Conservation (phyloP, 108 stramenopile genomes). For the Stephanodiscus triporus region DNA sequence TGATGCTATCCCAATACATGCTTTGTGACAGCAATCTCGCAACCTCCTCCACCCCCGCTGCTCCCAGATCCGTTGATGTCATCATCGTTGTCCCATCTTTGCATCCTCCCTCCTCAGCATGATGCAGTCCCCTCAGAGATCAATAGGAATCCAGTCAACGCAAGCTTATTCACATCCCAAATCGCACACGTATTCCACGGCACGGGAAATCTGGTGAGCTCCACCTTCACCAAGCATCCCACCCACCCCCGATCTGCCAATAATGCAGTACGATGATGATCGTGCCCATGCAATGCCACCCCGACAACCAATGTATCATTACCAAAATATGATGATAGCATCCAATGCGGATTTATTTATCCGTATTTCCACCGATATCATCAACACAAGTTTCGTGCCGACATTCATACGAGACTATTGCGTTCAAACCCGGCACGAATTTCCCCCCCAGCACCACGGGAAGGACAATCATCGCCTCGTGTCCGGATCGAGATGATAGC, state of each 20-base stretch:
- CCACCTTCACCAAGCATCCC: slow-evolving; percentile 32
- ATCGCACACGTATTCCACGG: slow-evolving; percentile 96
- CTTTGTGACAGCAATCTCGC: slow-evolving; percentile 78
- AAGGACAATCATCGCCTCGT: slow-evolving; percentile 43
- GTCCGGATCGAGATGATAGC: too few species aligned
- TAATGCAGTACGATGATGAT: slow-evolving; percentile 57
- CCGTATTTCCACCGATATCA: slow-evolving; percentile 82
- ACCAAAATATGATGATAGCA: slow-evolving; percentile 59
- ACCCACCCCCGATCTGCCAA: too few species aligned
- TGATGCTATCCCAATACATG: slow-evolving; percentile 49
- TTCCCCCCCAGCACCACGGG: slow-evolving; percentile 93
- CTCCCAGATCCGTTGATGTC: too few species aligned
- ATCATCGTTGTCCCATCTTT: too few species aligned
- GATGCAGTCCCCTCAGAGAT: slow-evolving; percentile 78
- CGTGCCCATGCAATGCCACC: slow-evolving; percentile 85
- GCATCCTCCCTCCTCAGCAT: too few species aligned
- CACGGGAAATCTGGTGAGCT: slow-evolving; percentile 67
- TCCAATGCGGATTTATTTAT: slow-evolving; percentile 43
- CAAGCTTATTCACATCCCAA: slow-evolving; percentile 84
- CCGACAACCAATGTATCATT: slow-evolving; percentile 85
- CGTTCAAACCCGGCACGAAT: slow-evolving; percentile 91
- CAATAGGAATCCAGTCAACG: slow-evolving; percentile 81
- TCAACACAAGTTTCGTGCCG: slow-evolving; percentile 48
- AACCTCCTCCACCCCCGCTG: slow-evolving; percentile 87
- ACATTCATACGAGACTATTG: slow-evolving; percentile 56